These are phyloP conservation scores for Annona cherimola DNA, from an alignment of 164 flowering plant genomes.

Conservation along the genomic window DNA sequence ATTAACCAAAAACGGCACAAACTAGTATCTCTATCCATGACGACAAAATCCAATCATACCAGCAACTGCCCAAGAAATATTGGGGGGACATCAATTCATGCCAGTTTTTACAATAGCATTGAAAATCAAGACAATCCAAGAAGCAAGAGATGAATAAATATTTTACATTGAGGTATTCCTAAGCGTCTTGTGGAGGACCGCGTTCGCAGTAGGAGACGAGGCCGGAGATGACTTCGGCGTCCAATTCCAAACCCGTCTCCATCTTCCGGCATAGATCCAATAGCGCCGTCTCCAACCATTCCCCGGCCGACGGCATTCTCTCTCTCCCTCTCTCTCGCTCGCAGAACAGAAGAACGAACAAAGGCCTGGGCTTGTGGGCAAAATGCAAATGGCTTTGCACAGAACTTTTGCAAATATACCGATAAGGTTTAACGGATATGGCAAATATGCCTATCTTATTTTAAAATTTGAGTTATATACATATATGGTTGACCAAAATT, in stretches of 20 bases:
- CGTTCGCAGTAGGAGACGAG: slow-evolving; percentile 87
- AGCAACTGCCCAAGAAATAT: too few species aligned
- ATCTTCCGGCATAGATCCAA: slow-evolving; percentile 47
- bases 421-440: too few species aligned
- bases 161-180: slow-evolving; percentile 82
- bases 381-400: too few species aligned
- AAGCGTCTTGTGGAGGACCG: slow-evolving; percentile 82
- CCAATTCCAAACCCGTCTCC: slow-evolving; percentile 62
- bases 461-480: too few species aligned
- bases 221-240: slow-evolving; percentile 73
- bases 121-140: not conserved
- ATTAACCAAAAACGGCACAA: not conserved
- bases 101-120: not conserved
- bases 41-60: not conserved
- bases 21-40: not conserved
- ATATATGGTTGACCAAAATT: too few species aligned
- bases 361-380: too few species aligned
- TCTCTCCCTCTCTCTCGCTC: not conserved
- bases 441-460: too few species aligned
- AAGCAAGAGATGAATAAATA: not conserved
- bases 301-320: slow-evolving; percentile 32
- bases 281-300: slow-evolving; percentile 82
- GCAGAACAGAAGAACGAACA: too few species aligned
- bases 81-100: too few species aligned
- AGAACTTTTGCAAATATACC: too few species aligned